These are phyloP conservation scores for Andalucia godoyi DNA, from an alignment of 78 protist genomes.

Conservation along the genomic window DNA sequence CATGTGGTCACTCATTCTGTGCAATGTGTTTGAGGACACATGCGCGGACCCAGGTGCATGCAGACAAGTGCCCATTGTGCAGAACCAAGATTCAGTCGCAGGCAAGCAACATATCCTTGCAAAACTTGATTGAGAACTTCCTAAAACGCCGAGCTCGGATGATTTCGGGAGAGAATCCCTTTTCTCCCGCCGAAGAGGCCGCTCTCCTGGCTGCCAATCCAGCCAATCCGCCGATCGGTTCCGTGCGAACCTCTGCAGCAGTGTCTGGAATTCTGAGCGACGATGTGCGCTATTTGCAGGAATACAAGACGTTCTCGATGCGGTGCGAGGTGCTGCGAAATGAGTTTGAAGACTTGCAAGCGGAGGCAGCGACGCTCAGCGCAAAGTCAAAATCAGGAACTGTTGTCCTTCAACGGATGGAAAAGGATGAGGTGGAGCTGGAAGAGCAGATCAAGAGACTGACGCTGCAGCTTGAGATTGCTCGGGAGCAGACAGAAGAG, in stretches of 20 bases:
- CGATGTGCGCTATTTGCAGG: too few species aligned
- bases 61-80: background rate
- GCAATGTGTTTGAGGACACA: background rate
- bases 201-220: background rate
- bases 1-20: conserved; percentile 13
- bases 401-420: background rate
- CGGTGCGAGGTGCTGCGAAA: background rate
- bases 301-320: background rate
- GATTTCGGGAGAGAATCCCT: too few species aligned
- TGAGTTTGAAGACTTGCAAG: background rate
- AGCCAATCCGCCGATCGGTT: background rate
- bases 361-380: too few species aligned
- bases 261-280: background rate
- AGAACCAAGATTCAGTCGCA: background rate
- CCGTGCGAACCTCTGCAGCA: background rate
- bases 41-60: background rate
- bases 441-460: background rate
- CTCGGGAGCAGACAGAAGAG: background rate
- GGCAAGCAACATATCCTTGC: background rate
- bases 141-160: too few species aligned
- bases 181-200: background rate
- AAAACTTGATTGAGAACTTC: background rate
- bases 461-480: background rate
- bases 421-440: background rate
- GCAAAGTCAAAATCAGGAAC: too few species aligned